Evolutionary conservation across 2,329 filamentous ascomycete species (phyloP), one percentile per base, ranked within the genome.

Genomic region (Fusarium redolens): DNA sequence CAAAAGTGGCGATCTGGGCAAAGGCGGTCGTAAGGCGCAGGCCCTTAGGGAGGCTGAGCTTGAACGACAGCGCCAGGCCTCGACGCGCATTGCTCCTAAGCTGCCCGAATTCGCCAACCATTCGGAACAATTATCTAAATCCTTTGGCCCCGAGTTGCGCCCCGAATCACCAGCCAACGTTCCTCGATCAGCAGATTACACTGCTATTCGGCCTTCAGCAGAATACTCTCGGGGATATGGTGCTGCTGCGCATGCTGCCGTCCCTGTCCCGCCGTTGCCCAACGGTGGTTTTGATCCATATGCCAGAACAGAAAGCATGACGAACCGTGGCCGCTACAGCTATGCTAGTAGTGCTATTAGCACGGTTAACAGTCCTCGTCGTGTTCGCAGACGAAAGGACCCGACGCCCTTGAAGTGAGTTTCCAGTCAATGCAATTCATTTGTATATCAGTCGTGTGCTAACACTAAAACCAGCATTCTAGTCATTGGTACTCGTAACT

Each of bases 331-430:
- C 68, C 93, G 96, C 74, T 97, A 97, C 84, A 98, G 95, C 85
- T 98, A 98, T 84, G 95, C 96, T 64, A 97, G 93, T 85, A 97
- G 93, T 83, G 92, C 93, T 60, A 90, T 96, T 75, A 97, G 94
- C 86, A 93, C 94, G 68, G 91, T 97, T 85, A 97, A 97, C 85
- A 97, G 93, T 82, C 96, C 96, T 72, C 91, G 96, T 75, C 91
- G 95, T 80, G 92, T 98, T 75, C 92, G 96, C 78, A 92, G 96
- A 86, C 92, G 96, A 85, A 98, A 97, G 87, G 96, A 99, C 80
- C 96, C 96, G 13, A 98, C 96, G 15, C 95, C 96, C 2, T 97
- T 98, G 89, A 99, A 99, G 96, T 98, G 86, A 89, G 95, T 89
- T 31, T 51, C 31, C 45, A 33, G n/a, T 45, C n/a, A 37, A 25